Evolutionary conservation across 305 asterid species (phyloP).

Genomic region (Fraxinus floribunda): DNA sequence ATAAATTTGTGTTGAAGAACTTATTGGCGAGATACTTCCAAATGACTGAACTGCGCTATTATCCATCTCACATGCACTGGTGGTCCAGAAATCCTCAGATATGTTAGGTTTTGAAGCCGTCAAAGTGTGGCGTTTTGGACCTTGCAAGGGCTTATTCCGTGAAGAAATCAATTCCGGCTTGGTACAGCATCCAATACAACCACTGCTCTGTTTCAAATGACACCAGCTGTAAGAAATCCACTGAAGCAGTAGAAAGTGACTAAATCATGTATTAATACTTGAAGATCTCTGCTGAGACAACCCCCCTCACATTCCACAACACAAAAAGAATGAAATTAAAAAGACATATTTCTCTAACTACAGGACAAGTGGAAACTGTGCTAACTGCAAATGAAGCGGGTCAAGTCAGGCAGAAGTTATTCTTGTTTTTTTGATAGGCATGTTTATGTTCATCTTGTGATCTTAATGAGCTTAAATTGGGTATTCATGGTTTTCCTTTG

Average conservation of each 20-base stretch:
- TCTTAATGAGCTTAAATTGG: background rate
- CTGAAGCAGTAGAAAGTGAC: background rate
- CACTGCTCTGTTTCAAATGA: conserved; percentile 7
- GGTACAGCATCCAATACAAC: conserved; percentile 4
- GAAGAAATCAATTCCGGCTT: background rate
- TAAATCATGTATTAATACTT: background rate
- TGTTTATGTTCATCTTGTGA: background rate
- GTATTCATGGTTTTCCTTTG: background rate
- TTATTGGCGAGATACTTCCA: background rate
- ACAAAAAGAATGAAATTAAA: background rate
- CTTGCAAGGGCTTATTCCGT: background rate
- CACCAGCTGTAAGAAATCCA: background rate
- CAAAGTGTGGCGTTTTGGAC: background rate
- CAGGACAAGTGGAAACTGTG: background rate
- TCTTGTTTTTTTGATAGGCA: background rate
- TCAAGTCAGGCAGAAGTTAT: background rate
- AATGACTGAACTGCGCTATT: background rate
- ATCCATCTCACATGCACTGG: conserved; percentile 4
- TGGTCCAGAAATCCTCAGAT: conserved; percentile 1
- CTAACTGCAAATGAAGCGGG: background rate
- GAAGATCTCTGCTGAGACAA: background rate
- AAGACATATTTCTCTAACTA: background rate
- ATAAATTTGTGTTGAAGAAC: background rate
- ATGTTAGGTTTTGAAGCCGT: background rate
- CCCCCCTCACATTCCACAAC: background rate